Evolutionary conservation across 2,329 filamentous ascomycete genomes (phyloP), one percentile per base, ranked within the genome.

Genomic region (Verticillium tricorpus): DNA sequence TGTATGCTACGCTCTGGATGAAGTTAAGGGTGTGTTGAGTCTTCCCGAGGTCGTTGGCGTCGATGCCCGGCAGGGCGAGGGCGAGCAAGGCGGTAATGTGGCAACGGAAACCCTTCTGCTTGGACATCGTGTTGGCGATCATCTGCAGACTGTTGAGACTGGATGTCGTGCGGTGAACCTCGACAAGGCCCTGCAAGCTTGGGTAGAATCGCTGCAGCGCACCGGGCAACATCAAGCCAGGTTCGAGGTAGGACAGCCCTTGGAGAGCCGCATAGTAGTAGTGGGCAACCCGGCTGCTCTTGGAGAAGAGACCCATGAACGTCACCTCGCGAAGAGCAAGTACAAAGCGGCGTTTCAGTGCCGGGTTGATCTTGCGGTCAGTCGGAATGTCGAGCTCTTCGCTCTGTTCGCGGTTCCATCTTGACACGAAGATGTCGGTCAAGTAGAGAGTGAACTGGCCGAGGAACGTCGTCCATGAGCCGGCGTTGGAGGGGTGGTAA

Each of bases 241-340:
- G 96, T 73, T 99, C 94, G 56, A 99, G 81, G 69, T 90, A 97
- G 2, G 95, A 91, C 60, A 99, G 79, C 60, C 91, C 91, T 73
- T 98, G 94, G 58, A 99, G 81, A 1, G 94, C 92, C 58, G 91
- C 93, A 66, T 97, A 87, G 66, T 94, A 96, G 79, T 93, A 96
- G 74, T 90, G 93, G 72, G 97, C 93, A 3, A 95, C 89, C 58
- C 93, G 93, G 62, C 88, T 89, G 74, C 93, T 97, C 82, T 99
- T 99, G 60, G 93, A 91, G 74, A 97, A 99, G 58, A 99, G 89
- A 32, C 95, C 95, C 93, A 99, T 97, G 74, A 97, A 99, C 5
- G 93, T 92, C 57, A 97, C 94, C 67, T 99, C 95, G 66, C 89
- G 89, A 65, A 99, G 79, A 65, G 92, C 91, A 40, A 93, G 78